Base-by-base conservation (phyloP, 1,284 basidiomycete genomes). In the Moesziomyces globuligerus region DNA sequence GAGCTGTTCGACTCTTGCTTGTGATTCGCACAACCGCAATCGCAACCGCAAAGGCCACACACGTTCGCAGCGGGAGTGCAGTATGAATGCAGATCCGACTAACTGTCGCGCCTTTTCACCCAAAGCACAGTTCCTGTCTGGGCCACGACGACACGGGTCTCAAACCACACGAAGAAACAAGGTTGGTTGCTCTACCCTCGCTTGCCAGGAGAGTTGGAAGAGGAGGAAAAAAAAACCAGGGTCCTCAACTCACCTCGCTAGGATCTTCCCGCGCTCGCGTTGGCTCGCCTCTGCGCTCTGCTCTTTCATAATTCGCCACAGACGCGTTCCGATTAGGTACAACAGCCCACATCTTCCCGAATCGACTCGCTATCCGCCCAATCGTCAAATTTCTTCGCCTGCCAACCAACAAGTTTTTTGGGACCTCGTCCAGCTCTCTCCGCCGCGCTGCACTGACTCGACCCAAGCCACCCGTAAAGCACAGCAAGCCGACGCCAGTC, bases 201-300 rank as follows among this genome's bases (percentile, higher is more conserved):
- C 18, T 17, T 28, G 23, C 20, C 48, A 23, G 26, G 24, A 38
- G 20, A 15, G 24, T 18, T 25, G 7, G 20, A 23, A 26, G 28
- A 40, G 7, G 23, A 43, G 15, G 20, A 34, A 25, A 24, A 25
- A 28, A 57, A 34, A 25, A 32, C 36, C 28, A 57, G 48, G 55
- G 55, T 50, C 48, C 45, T 48, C 53, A 8, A 20, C 37, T 41
- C 17, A 50, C 51, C 26, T 34, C 32, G 32, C 32, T 34, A 17
- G 32, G 32, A 34, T 34, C 28, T 26, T 34, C 43, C 26, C 36
- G 37, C 42, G 21, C 42, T 42, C 32, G n/a, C n/a, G 26, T 28
- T 49, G 43, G 43, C 45, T 49, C 32, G 49, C 34, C 32, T 20
- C 21, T 25, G 36, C 9, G 25, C 15, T 47, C 8, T 20, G 21